phyloP scores from a whole-genome alignment of 2,329 filamentous ascomycete species.

The Colletotrichum endophyticum region DNA sequence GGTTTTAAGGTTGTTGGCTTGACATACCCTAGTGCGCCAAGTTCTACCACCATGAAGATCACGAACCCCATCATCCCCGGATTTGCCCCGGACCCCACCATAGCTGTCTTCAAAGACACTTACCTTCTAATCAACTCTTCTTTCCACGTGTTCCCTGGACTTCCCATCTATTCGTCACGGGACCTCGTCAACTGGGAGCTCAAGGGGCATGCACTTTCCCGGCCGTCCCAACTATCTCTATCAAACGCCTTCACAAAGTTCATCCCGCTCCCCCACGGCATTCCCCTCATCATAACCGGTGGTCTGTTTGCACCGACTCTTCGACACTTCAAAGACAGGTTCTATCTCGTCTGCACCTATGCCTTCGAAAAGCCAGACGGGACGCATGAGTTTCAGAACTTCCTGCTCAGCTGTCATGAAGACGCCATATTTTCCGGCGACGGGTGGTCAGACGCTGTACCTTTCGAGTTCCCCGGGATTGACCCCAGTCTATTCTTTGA shows the following conservation, averaged over 20 bases:
- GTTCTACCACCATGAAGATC: not conserved
- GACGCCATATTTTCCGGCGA: not conserved
- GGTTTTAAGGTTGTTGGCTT: not conserved
- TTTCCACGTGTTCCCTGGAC: constrained; percentile 63
- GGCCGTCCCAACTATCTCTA: not conserved
- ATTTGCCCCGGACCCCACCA: constrained; percentile 33
- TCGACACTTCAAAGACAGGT: not conserved
- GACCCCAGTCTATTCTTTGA: not conserved
- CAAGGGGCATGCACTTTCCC: not conserved
- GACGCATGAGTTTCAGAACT: not conserved
- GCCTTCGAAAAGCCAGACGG: not conserved
- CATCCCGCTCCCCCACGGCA: not conserved
- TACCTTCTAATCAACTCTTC: constrained; percentile 55
- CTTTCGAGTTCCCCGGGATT: not conserved
- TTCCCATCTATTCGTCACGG: constrained; percentile 40
- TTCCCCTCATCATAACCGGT: not conserved
- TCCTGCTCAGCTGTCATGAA: not conserved
- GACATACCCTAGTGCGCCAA: not conserved
- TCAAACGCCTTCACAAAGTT: not conserved
- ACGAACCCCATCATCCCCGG: constrained; percentile 34
- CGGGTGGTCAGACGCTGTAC: not conserved
- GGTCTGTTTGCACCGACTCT: not conserved
- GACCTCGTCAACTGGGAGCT: constrained; percentile 30
- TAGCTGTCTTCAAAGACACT: constrained; percentile 27
- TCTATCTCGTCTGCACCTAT: not conserved